Conservation (phyloP, 2,329 filamentous ascomycete species). For the Sporothrix dimorphospora region DNA sequence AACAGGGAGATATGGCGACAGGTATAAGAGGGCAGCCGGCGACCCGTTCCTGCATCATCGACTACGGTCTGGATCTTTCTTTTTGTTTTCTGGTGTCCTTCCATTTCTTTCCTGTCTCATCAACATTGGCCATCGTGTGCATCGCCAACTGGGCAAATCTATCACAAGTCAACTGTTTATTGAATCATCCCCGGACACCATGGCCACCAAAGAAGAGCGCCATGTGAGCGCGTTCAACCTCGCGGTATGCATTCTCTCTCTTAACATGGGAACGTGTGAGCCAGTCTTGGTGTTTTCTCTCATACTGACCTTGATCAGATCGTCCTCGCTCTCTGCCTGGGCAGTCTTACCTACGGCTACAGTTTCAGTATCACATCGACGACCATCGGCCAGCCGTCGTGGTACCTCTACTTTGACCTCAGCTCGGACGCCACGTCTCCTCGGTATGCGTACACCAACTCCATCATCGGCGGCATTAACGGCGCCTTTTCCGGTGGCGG, state of each 20-base stretch:
- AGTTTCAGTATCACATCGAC: conserved; percentile 23
- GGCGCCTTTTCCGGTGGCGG: conserved; percentile 22
- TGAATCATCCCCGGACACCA: background rate
- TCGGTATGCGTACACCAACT: conserved; percentile 10
- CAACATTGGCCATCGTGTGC: too few species aligned
- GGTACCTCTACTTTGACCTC: conserved; percentile 21
- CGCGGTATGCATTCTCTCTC: background rate
- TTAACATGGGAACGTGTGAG: too few species aligned
- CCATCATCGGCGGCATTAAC: conserved; percentile 25
- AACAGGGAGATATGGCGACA: background rate
- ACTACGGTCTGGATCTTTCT: background rate
- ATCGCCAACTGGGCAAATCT: background rate
- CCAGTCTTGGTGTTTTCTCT: background rate
- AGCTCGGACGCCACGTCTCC: background rate
- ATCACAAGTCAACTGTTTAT: too few species aligned
- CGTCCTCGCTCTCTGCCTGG: conserved; percentile 13
- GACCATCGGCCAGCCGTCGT: conserved; percentile 22
- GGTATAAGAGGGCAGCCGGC: background rate
- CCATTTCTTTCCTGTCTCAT: too few species aligned
- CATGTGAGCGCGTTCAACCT: conserved; percentile 21
- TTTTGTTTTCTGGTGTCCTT: background rate
- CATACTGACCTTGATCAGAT: background rate
- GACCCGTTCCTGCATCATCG: background rate
- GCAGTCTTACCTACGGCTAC: conserved; percentile 15
- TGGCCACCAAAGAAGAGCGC: conserved; percentile 18